Base-by-base conservation (phyloP, 2,329 filamentous ascomycete species). In the Pestalotiopsis sp. region DNA sequence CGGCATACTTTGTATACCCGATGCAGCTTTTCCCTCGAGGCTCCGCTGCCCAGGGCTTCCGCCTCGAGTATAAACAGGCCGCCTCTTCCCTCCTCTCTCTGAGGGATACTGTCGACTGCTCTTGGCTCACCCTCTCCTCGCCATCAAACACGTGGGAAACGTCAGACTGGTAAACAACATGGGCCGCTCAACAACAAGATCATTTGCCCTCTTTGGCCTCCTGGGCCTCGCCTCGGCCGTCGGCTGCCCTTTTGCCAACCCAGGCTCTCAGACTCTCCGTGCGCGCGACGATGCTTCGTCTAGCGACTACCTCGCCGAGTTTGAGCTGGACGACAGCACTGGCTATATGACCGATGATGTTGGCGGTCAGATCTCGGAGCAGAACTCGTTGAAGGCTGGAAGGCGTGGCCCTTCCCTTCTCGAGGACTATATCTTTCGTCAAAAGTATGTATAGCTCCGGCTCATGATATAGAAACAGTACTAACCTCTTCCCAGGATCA, bases 341-440 rank as follows among this genome's bases (percentile, higher is more conserved):
- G 82, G 82, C 2, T 91, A 81, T 76, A 77, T 91, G 72, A 94
- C 91, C 0, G 88, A 87, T 36, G 91, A 93, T 75, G 88, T 88
- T 27, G 92, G 91, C 12, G 90, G 88, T 0, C 91, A 90, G 0
- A 90, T 94, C 56, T 83, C 84, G 61, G 91, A 94, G 38, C 90
- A 92, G 74, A 83, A 86, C 71, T 92, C 89, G 73, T 56, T 71
- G 4, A 70, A 68, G 31, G 71, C 38, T n/a, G 92, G 92, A 2
- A 84, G 86, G 7, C 84, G 91, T 59, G 89, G 89, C 2, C 85
- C 88, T 12, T 88, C 86, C 1, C 79, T 90, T 12, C 80, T 91
- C 2, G 89, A 91, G 74, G 89, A 90, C 74, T 90, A 88, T 69
- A 87, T 89, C 70, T 89, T 90, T 78, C 84, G 88, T 36, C 87